These are phyloP conservation scores for Psidium friedrichsthalianum DNA, from an alignment of 345 rosid species.

Conservation along the genomic window DNA sequence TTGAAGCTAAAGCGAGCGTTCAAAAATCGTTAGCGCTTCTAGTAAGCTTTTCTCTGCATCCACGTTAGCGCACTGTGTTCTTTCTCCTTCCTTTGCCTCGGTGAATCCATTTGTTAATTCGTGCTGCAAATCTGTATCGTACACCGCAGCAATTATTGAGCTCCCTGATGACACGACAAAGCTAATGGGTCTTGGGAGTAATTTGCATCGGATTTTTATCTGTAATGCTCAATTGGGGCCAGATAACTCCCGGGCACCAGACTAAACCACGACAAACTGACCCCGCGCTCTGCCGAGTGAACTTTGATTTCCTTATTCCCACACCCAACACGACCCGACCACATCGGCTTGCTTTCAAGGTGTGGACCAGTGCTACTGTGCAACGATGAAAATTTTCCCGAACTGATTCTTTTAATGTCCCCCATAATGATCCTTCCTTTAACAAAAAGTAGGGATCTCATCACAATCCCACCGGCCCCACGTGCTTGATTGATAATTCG, in stretches of 20 bases:
- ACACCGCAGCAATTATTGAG: not conserved
- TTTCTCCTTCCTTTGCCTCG: not conserved
- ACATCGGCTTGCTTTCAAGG: too few species aligned
- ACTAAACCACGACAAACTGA: not conserved
- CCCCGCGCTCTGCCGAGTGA: too few species aligned
- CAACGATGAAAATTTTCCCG: not conserved
- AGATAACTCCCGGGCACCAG: not conserved
- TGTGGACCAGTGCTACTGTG: not conserved
- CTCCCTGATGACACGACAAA: not conserved
- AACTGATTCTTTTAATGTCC: not conserved
- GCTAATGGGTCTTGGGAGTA: not conserved
- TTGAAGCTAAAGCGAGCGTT: fast-evolving
- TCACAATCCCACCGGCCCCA: not conserved
- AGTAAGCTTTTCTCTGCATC: too few species aligned
- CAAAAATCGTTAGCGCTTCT: fast-evolving
- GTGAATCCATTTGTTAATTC: not conserved
- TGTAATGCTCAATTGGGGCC: not conserved
- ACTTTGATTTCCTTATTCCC: too few species aligned
- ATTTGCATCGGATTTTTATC: not conserved
- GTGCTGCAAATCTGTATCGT: not conserved
- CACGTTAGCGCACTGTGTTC: not conserved
- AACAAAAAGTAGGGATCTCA: not conserved
- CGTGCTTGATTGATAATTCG: not conserved
- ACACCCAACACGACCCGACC: too few species aligned
- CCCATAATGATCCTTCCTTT: not conserved